phyloP scores from a whole-genome alignment of 2,329 filamentous ascomycete species.

The Pseudonectria foliicola region DNA sequence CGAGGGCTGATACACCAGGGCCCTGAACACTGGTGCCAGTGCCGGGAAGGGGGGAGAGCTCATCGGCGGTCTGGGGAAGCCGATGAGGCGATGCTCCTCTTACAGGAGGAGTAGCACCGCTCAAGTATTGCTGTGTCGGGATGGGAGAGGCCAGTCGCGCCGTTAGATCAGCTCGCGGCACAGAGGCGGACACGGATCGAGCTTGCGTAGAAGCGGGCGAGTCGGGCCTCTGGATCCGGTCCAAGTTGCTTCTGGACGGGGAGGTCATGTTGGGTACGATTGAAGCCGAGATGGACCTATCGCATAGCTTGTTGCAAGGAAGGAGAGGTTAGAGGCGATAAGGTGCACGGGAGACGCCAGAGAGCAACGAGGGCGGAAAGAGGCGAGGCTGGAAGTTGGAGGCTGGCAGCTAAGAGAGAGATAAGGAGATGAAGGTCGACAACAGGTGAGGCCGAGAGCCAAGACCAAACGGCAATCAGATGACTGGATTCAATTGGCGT shows the following conservation, averaged over 20 bases:
- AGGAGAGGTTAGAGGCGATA: conserved; percentile 1
- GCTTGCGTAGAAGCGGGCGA: conserved; percentile 41
- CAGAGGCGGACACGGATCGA: conserved; percentile 42
- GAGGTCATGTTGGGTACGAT: conserved; percentile 28
- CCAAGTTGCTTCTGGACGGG: conserved; percentile 31
- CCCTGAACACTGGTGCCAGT: conserved; percentile 59
- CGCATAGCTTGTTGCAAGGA: conserved; percentile 15
- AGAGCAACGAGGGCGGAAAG: background rate
- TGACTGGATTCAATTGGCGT: too few relatives aligned
- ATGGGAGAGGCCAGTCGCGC: conserved; percentile 55
- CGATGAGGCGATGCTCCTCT: conserved; percentile 27
- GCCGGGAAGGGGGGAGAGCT: conserved; percentile 57
- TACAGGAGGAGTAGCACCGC: conserved; percentile 29
- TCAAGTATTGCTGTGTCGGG: conserved; percentile 29
- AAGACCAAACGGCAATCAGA: too few relatives aligned
- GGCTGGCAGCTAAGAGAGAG: conserved; percentile 2
- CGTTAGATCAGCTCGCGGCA: conserved; percentile 52
- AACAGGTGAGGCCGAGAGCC: background rate
- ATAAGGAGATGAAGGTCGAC: conserved; percentile 4
- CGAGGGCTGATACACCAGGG: conserved; percentile 80
- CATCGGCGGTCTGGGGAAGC: conserved; percentile 27
- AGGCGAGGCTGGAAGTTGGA: background rate
- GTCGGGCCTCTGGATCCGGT: conserved; percentile 34
- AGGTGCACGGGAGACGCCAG: too few relatives aligned
- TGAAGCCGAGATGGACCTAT: conserved; percentile 15